Base-by-base conservation (phyloP, 176 grass and related monocot genomes). In the Cenchrus purpureus region DNA sequence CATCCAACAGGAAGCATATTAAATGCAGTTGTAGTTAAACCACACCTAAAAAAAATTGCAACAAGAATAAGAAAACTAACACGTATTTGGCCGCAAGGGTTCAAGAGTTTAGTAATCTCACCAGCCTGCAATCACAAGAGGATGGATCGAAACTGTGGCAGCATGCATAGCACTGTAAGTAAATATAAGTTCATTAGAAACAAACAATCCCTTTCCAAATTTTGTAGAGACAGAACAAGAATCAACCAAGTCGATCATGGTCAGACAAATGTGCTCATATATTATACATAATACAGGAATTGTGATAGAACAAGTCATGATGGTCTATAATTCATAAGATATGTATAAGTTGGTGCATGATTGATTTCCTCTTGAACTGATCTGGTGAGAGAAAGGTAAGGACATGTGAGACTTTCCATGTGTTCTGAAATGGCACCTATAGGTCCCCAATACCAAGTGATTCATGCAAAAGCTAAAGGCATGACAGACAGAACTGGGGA, bases 1-100 rank as follows among this genome's bases (percentile, higher is more conserved):
- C 91, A 94, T 74, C 97, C 93, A 85, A 96, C 86, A 66, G 97
- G 97, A 87, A 99, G 93, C 93, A 99, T 96, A 92, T 99, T 99
- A 77, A 96, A 99, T 75, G 97, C 97, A 79, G 88, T 86, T 50
- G 93, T 99, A 22, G 97, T 99, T 82, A 99, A 94, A 72, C 97
- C 97, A 88, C 97, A 99, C 97, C 97, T 99, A 76, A 66, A 61
- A 61, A 69, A 70, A 74, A 81, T 79, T 59, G 73, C 54, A 87
- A 53, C 20, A 82, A 66, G 49, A 86, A n/a, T 75, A 67, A 90
- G 77, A 80, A 8, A 90, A 74, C 49, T 17, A 69, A 73, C 44
- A 80, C n/a, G 63, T 65, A 12, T 55, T 76, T 69, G 46, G 45
- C 48, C 31, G 78, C 61, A 62, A 66, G 19, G 68, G 25, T n/a